A percentile compares a stretch with the other conserved stretches of the same genome.
Evolutionary conservation across 2,329 filamentous ascomycete genomes (phyloP).

Genomic region (Pseudogymnoascus sp.): DNA sequence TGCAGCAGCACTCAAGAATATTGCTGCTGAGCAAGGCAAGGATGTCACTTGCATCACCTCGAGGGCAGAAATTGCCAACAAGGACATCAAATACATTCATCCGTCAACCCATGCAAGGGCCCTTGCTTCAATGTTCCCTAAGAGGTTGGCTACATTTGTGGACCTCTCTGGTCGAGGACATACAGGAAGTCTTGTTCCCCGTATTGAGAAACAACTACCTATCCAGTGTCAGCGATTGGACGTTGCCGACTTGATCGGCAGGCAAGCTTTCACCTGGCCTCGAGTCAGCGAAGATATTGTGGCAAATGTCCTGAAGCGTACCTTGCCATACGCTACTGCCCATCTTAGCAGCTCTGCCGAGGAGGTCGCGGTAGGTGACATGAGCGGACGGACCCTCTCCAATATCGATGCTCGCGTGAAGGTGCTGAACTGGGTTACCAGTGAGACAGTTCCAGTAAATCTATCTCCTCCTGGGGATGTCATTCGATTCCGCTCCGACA

Average conservation of each 20-base stretch:
- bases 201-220: conserved; percentile 11
- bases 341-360: not conserved
- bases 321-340: not conserved
- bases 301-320: not conserved
- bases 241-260: conserved; percentile 1
- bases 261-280: conserved; percentile 5
- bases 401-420: not conserved
- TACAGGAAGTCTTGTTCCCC: not conserved
- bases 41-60: conserved; percentile 7
- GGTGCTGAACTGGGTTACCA: conserved; percentile 4
- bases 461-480: not conserved
- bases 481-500: conserved; percentile 16
- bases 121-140: conserved; percentile 8
- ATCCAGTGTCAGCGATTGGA: not conserved
- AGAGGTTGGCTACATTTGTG: conserved; percentile 6
- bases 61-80: not conserved
- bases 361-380: not conserved
- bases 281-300: not conserved
- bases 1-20: not conserved
- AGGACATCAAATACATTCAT: conserved; percentile 8
- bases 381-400: not conserved
- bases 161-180: conserved; percentile 3
- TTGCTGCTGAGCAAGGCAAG: conserved; percentile 3
- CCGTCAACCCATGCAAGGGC: conserved; percentile 2
- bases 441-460: not conserved